Evolutionary conservation across 2,329 filamentous ascomycete genomes (phyloP), one percentile per base, ranked within the genome.

Genomic region (Neofusicoccum cordaticola): DNA sequence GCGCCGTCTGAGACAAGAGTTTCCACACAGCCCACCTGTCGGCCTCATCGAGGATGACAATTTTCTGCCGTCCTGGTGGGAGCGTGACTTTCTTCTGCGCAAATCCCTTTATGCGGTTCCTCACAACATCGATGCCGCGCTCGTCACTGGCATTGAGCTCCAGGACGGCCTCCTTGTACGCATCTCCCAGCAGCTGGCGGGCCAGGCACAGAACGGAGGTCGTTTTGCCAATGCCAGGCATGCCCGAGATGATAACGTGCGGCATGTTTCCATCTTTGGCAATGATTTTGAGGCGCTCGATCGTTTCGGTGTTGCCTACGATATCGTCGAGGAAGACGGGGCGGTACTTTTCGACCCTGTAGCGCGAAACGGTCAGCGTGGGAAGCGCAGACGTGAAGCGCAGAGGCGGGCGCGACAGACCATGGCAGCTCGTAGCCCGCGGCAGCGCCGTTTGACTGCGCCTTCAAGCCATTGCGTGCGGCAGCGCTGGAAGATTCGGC

Each of bases 251-350:
- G 79, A 99, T 98, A 73, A 99, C 88, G 80, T 99, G 95, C 2
- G 95, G 95, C 93, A 99, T 97, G 80, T 99, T 99, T 71, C 95
- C 95, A 81, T 98, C 95, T 78, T 93, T 95, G 52, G 95, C 93
- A 71, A 99, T 98, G 73, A 99, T 98, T 77, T 98, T 98, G 72
- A 99, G 83, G 63, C 95, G 90, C 78, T 98, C 94, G 72, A 99
- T 93, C 0, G 95, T 99, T 77, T 99, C 95, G 19, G 92, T 96
- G 79, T 99, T 99, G 74, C 95, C 95, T 63, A 99, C 95, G 62
- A 99, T 89, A 80, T 99, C 94, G 80, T 98, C 93, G 35, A 99
- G 88, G 79, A 96, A 96, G 62, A 96, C 86, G 1, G 95, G 95
- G 44, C 95, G 87, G 81, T 98, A 99, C 78, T 99, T 99, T 80